A percentile compares a stretch with the other conserved stretches of the same genome.
These are phyloP conservation scores for Fomitopsis betulina DNA, from an alignment of 1,284 basidiomycete species.

Conservation along the genomic window DNA sequence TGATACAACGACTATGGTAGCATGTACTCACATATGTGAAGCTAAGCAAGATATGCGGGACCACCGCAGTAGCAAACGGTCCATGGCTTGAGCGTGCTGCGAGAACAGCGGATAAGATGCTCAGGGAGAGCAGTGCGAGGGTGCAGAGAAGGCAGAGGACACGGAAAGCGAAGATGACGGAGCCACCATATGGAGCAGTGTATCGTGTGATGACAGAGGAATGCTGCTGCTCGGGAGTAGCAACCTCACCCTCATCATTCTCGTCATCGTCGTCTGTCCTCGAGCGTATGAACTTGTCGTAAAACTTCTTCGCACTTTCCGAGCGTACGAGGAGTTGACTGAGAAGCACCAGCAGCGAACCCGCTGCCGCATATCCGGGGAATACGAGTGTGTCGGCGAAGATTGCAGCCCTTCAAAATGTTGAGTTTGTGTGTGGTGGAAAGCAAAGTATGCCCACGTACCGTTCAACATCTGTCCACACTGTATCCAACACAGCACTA, in stretches of 20 bases:
- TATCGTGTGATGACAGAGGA: slow-evolving; percentile 19
- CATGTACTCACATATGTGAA: slow-evolving; percentile 29
- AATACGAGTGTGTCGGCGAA: slow-evolving; percentile 5
- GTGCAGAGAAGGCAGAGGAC: slow-evolving; percentile 20
- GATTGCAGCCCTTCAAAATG: background rate
- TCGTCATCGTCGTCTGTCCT: background rate
- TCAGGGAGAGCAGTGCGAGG: slow-evolving; percentile 21
- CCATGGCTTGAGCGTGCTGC: background rate
- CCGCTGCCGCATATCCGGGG: slow-evolving; percentile 5
- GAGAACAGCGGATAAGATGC: slow-evolving; percentile 12
- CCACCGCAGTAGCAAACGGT: background rate
- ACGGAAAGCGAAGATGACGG: slow-evolving; percentile 22
- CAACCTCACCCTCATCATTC: background rate
- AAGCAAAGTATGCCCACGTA: background rate
- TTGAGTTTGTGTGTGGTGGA: background rate
- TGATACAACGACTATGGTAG: slow-evolving; percentile 17
- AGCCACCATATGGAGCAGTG: slow-evolving; percentile 18
- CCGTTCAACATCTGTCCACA: background rate
- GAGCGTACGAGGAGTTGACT: slow-evolving; percentile 4
- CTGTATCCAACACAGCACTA: background rate
- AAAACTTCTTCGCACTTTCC: slow-evolving; percentile 4
- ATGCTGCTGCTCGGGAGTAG: background rate
- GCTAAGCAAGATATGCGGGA: slow-evolving; percentile 27
- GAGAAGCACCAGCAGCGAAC: slow-evolving; percentile 8
- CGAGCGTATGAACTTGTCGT: slow-evolving; percentile 1